Base-by-base conservation (phyloP, 2,329 filamentous ascomycete genomes). In the Fusarium sublunatum region DNA sequence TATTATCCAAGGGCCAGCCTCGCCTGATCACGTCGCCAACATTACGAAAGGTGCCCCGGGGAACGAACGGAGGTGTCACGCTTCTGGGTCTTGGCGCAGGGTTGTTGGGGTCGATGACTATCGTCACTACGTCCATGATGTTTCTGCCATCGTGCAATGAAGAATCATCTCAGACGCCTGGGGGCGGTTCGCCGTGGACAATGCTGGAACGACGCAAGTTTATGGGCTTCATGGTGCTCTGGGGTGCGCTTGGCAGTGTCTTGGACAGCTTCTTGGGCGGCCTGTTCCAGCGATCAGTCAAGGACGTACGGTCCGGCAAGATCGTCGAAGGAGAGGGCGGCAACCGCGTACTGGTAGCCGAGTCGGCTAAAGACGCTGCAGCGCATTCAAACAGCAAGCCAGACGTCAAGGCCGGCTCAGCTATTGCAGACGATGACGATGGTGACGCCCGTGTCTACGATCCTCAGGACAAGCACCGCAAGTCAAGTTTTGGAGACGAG, bases 31-130 rank as follows among this genome's bases (percentile, higher is more conserved):
- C 92, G 5, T 93, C 91, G 12, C 87, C 84, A 13, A 87, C 79
- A 5, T 83, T 95, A 71, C 88, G 91, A 57, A 84, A 86, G 64
- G 95, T 98, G 0, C 93, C 95, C 0, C 89, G 86, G 2, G 95
- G 95, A 45, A 98, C 95, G 38, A 99, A 99, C 73, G 95, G 95
- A 29, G 95, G 94, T 13, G 91, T 99, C 8, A 96, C 92, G 0
- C 68, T 87, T 0, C 80, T 86, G 41, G 95, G 95, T 0, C 79
- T 97, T 0, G 78, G 81, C 0, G 91, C 92, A 2, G 93, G 93
- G 1, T 74, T 91, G 19, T 74, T 91, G 1, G 93, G 93, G 4
- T 89, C 91, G 9, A 84, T 90, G 53, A 82, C 94, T 42, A 87
- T 93, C 6, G 81, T 90, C 24, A 86, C 87, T 0, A 69, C 84